These are phyloP conservation scores for Hortiboletus campestris DNA, from an alignment of 768 basidiomycete genomes.

Conservation along the genomic window DNA sequence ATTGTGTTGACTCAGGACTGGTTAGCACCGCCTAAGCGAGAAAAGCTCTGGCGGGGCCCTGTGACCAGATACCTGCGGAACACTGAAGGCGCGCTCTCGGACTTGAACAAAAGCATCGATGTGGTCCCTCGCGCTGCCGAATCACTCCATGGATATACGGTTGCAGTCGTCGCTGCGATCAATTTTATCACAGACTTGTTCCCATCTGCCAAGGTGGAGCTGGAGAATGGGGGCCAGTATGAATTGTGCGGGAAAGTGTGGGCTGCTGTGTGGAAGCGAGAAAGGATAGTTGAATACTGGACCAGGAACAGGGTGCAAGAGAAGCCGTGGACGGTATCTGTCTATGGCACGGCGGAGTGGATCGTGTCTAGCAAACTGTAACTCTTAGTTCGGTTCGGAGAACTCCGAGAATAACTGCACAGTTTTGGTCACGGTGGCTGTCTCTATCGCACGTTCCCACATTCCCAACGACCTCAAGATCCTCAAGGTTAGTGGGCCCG, in stretches of 20 bases:
- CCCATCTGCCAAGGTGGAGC: constrained; percentile 12
- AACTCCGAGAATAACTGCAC: constrained; percentile 41
- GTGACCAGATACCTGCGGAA: constrained; percentile 22
- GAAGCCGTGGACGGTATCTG: constrained; percentile 14
- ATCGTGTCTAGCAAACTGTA: constrained; percentile 12
- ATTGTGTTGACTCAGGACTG: constrained; percentile 14
- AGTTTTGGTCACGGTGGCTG: constrained; percentile 53
- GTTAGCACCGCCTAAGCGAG: constrained; percentile 20
- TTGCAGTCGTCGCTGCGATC: constrained; percentile 18
- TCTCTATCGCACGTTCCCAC: constrained; percentile 30
- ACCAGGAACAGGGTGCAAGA: constrained; percentile 2
- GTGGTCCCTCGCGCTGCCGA: constrained; percentile 14
- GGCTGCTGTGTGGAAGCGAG: constrained; percentile 15
- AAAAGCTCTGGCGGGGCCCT: constrained; percentile 18
- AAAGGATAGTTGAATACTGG: constrained; percentile 18
- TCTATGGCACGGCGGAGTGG: constrained; percentile 21
- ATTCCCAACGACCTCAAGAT: constrained; percentile 46
- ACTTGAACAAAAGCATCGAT: constrained; percentile 5
- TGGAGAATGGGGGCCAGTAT: constrained; percentile 15
- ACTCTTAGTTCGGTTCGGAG: constrained; percentile 21
- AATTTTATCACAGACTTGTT: constrained; percentile 22
- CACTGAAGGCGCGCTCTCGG: constrained; percentile 18
- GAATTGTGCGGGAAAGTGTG: constrained; percentile 24
- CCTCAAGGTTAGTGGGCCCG: constrained; percentile 43
- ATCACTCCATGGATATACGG: constrained; percentile 17